Evolutionary conservation across 1,284 basidiomycete genomes (phyloP).

Genomic region (Earliella scabrosa): DNA sequence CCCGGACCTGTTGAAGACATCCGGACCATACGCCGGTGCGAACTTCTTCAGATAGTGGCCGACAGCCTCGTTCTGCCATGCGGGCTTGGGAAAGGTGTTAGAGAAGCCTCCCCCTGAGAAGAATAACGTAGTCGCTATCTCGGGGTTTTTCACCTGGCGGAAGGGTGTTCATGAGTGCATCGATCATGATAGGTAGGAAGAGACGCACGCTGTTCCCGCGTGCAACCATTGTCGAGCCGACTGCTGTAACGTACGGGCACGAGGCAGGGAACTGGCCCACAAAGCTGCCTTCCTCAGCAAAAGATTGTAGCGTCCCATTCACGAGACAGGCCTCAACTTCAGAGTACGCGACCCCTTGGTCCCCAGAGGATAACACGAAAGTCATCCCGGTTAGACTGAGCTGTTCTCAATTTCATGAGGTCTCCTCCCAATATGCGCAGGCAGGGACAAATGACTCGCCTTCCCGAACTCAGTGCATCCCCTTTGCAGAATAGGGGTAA

Average conservation of each 20-base stretch:
- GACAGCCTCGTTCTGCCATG: slow-evolving; percentile 20
- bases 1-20: slow-evolving; percentile 24
- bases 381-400: slow-evolving; percentile 53
- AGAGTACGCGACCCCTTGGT: slow-evolving; percentile 52
- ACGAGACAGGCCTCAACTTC: slow-evolving; percentile 41
- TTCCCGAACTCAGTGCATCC: slow-evolving; percentile 46
- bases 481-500: slow-evolving; percentile 27
- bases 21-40: slow-evolving; percentile 14
- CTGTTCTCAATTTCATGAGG: too few relatives aligned
- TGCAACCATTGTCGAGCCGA: slow-evolving; percentile 28
- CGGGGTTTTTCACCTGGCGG: slow-evolving; percentile 13
- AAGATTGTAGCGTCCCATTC: slow-evolving; percentile 25
- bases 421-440: too few relatives aligned
- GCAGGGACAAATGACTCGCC: slow-evolving; percentile 32
- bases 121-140: slow-evolving; percentile 21
- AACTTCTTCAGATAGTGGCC: slow-evolving; percentile 15
- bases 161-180: neutral
- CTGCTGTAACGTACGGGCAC: slow-evolving; percentile 29
- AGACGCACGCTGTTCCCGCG: slow-evolving; percentile 20
- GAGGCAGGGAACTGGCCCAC: slow-evolving; percentile 27
- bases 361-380: slow-evolving; percentile 56
- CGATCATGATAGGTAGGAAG: too few relatives aligned
- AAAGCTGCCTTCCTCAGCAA: slow-evolving; percentile 33
- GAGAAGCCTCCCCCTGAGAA: slow-evolving; percentile 26
- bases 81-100: slow-evolving; percentile 20